phyloP scores from a whole-genome alignment of 1,284 basidiomycete genomes.

The Kwoniella shivajii region DNA sequence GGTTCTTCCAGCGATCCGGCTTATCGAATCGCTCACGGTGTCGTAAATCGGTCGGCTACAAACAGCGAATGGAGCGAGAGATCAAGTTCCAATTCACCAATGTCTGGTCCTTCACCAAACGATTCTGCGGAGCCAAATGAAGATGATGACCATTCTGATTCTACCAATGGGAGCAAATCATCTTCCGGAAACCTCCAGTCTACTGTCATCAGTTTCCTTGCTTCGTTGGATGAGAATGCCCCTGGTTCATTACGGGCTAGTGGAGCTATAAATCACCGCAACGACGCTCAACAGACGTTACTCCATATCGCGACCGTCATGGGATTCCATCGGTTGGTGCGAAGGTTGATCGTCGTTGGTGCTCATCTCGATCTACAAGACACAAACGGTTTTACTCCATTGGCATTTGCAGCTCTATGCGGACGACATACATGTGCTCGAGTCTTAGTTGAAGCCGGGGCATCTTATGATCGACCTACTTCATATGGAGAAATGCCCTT shows the following conservation, averaged over 20 bases:
- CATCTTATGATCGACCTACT: slow-evolving; percentile 74
- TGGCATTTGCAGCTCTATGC: slow-evolving; percentile 80
- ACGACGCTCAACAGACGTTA: slow-evolving; percentile 70
- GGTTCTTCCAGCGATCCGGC: slow-evolving; percentile 39
- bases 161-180: background rate
- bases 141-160: slow-evolving; percentile 14
- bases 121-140: slow-evolving; percentile 10
- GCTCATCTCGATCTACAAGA: slow-evolving; percentile 84
- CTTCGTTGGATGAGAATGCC: slow-evolving; percentile 36
- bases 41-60: slow-evolving; percentile 24
- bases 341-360: slow-evolving; percentile 70
- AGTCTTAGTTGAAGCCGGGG: slow-evolving; percentile 74
- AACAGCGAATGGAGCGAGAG: slow-evolving; percentile 37
- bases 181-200: slow-evolving; percentile 63
- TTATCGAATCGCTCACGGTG: slow-evolving; percentile 42
- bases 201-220: slow-evolving; percentile 74
- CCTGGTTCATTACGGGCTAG: slow-evolving; percentile 54
- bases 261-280: slow-evolving; percentile 67
- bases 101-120: slow-evolving; percentile 22
- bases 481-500: slow-evolving; percentile 74
- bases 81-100: slow-evolving; percentile 33
- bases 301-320: slow-evolving; percentile 85
- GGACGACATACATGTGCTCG: slow-evolving; percentile 68
- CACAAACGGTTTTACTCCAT: slow-evolving; percentile 83
- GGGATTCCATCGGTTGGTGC: slow-evolving; percentile 71